A percentile compares a stretch with the other conserved stretches of the same genome.
Evolutionary conservation across 495 filamentous ascomycete species (phyloP).

Genomic region (Parmelia sp.): DNA sequence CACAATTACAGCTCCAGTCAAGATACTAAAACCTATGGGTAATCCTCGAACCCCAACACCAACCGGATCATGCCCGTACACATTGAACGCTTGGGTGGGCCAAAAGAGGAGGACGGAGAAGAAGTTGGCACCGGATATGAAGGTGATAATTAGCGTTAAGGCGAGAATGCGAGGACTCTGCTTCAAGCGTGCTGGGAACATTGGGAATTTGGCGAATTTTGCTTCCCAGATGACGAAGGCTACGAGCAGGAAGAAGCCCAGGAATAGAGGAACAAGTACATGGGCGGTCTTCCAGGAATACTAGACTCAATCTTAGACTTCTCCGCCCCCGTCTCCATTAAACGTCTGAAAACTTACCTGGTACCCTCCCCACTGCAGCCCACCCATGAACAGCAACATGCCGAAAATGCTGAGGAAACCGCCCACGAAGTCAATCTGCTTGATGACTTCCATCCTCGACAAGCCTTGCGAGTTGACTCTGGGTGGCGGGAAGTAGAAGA

Average conservation of each 20-base stretch:
- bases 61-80: slow-evolving; percentile 63
- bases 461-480: slow-evolving; percentile 49
- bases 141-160: slow-evolving; percentile 64
- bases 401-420: slow-evolving; percentile 61
- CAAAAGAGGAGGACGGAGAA: slow-evolving; percentile 69
- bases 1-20: slow-evolving; percentile 56
- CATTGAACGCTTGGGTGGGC: slow-evolving; percentile 69
- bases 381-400: slow-evolving; percentile 59
- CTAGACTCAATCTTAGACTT: slow-evolving; percentile 30
- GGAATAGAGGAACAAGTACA: slow-evolving; percentile 53
- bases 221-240: slow-evolving; percentile 55
- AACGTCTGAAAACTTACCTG: slow-evolving; percentile 35
- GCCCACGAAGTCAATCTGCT: slow-evolving; percentile 58
- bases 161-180: slow-evolving; percentile 56
- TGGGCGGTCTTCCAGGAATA: slow-evolving; percentile 55
- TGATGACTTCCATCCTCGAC: slow-evolving; percentile 45
- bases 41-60: slow-evolving; percentile 61
- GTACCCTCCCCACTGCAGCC: slow-evolving; percentile 64
- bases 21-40: slow-evolving; percentile 58
- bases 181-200: slow-evolving; percentile 58
- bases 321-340: not conserved
- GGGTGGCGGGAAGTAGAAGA: slow-evolving; percentile 64
- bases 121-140: slow-evolving; percentile 69
- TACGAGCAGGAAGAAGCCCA: slow-evolving; percentile 48
- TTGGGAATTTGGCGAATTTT: slow-evolving; percentile 56